Conservation (phyloP, 2,329 filamentous ascomycete genomes). For the Didymella glomerata region DNA sequence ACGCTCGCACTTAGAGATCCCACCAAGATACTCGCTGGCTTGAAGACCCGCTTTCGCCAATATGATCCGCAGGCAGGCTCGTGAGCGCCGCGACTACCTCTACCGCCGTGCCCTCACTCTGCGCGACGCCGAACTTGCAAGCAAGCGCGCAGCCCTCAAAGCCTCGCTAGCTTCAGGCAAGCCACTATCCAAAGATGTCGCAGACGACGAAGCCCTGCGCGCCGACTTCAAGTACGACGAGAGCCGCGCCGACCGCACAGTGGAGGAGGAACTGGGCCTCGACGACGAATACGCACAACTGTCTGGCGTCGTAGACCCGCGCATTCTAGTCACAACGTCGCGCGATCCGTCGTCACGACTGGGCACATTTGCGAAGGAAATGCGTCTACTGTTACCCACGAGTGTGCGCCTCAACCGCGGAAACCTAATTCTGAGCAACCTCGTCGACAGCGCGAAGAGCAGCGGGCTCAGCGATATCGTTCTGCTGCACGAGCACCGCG, state of each 20-base stretch:
- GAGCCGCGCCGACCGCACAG: slow-evolving; percentile 71
- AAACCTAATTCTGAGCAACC: slow-evolving; percentile 84
- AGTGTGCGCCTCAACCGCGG: slow-evolving; percentile 89
- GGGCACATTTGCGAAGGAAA: slow-evolving; percentile 91
- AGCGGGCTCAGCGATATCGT: slow-evolving; percentile 85
- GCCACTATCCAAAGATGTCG: slow-evolving; percentile 80
- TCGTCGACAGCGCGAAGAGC: slow-evolving; percentile 81
- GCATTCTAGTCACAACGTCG: slow-evolving; percentile 89
- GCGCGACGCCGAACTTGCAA: slow-evolving; percentile 86
- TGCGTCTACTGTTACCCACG: slow-evolving; percentile 82
- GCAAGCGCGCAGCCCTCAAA: slow-evolving; percentile 88
- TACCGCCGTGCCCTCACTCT: slow-evolving; percentile 77
- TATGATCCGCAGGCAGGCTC: slow-evolving; percentile 65
- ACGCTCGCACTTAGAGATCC: background rate
- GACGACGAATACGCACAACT: slow-evolving; percentile 92
- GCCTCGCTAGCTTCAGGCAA: slow-evolving; percentile 89
- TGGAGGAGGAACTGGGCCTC: slow-evolving; percentile 74
- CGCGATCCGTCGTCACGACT: slow-evolving; percentile 86
- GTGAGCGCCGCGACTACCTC: slow-evolving; percentile 85
- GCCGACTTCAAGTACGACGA: slow-evolving; percentile 96
- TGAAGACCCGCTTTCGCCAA: background rate
- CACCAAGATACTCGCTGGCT: background rate
- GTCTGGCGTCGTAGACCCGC: slow-evolving; percentile 88
- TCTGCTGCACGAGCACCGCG: slow-evolving; percentile 80
- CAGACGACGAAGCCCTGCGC: slow-evolving; percentile 83